A percentile compares a stretch with the other conserved stretches of the same genome.
Conservation (phyloP, 1,284 basidiomycete genomes). For the Ceratobasidium sp. region DNA sequence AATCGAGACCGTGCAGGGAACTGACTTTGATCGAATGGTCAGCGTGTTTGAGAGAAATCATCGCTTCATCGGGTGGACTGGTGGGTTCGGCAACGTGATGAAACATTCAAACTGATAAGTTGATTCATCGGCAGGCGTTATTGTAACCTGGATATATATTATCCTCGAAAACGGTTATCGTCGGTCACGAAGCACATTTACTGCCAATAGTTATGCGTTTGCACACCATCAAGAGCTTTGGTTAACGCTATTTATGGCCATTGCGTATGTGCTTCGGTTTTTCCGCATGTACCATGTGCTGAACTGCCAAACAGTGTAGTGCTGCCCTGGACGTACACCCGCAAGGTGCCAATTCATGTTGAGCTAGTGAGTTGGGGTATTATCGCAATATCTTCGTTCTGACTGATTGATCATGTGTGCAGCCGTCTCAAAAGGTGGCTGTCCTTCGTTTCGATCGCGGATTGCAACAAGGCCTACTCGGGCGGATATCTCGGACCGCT, state of each 20-base stretch:
- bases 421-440: slow-evolving; percentile 78
- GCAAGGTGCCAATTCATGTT: slow-evolving; percentile 78
- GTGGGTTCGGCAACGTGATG: neutral
- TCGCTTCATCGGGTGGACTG: slow-evolving; percentile 76
- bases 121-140: slow-evolving; percentile 58
- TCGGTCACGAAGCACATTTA: slow-evolving; percentile 68
- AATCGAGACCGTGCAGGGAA: neutral
- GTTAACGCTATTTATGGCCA: slow-evolving; percentile 78
- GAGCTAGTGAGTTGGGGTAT: slow-evolving; percentile 71
- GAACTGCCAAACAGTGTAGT: slow-evolving; percentile 64
- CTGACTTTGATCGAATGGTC: slow-evolving; percentile 48
- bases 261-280: slow-evolving; percentile 67
- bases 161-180: slow-evolving; percentile 75
- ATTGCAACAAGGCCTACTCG: slow-evolving; percentile 76
- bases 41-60: slow-evolving; percentile 82
- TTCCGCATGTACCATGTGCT: slow-evolving; percentile 6
- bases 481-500: slow-evolving; percentile 73
- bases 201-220: slow-evolving; percentile 67
- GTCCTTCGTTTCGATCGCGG: slow-evolving; percentile 76
- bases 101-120: neutral
- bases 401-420: neutral
- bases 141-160: slow-evolving; percentile 76
- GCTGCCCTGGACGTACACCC: slow-evolving; percentile 81
- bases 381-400: neutral
- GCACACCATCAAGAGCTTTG: slow-evolving; percentile 80